Base-by-base conservation (phyloP, 257 asterid genomes). In the Nicotiana paniculata region DNA sequence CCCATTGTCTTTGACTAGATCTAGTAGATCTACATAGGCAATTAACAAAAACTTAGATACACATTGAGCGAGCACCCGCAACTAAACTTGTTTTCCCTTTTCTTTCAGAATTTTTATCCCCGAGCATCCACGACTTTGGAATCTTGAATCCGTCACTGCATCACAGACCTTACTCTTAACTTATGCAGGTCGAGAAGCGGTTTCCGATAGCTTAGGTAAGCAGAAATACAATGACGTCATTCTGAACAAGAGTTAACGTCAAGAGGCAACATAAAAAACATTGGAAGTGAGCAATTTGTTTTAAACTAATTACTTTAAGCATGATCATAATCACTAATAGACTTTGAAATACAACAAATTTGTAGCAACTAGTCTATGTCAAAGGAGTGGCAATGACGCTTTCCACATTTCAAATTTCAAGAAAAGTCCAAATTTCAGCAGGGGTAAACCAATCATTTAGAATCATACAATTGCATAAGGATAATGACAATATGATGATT, bases 321-420 rank as follows among this genome's bases (percentile, higher is more conserved):
- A 72, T 26, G 15, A 75, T 75, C 63, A 75, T 48, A 6, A 26
- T 75, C 63, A 51, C 63, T 75, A 51, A 76, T 53, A 39, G 18
- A 26, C 9, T 18, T 11, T 55, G n/a, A 77, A 26, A 59, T 6
- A 72, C 54, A 16, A 59, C 46, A 58, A 2, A 46, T 43, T 37
- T 37, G 46, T 6, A 46, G 81, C 86, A 80, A 80, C 55, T 83
- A 58, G 81, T 83, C 64, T 35, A 54, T 59, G 63, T 82, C 4
- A 28, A 63, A 79, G 13, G 58, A 37, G 53, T 30, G 18, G 67
- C 54, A 79, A 74, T 46, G 61, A 46, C 53, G 48, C 17, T 82
- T 76, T 59, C 65, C 33, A 67, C 82, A 77, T 64, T 48, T 18
- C 82, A 84, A 80, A 65, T 83, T 80, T 86, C 77, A 32, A 4